Conservation (phyloP, 2,329 filamentous ascomycete genomes). For the Beauveria australis region DNA sequence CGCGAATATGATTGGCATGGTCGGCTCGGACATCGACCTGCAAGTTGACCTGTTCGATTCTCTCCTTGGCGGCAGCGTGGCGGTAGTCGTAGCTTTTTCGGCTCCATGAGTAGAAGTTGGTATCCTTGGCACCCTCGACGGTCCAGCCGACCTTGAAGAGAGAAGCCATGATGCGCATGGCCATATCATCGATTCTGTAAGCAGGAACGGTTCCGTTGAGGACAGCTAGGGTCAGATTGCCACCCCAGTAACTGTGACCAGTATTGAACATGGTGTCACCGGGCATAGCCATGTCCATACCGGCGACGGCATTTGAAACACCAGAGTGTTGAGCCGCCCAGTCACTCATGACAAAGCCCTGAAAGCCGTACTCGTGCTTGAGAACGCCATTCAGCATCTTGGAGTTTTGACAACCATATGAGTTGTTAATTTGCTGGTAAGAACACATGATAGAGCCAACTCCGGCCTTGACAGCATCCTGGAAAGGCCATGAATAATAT, state of each 20-base stretch:
- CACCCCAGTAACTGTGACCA: constrained; percentile 69
- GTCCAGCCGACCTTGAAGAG: constrained; percentile 59
- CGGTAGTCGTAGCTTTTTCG: constrained; percentile 63
- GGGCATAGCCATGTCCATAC: constrained; percentile 83
- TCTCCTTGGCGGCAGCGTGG: constrained; percentile 54
- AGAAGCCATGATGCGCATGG: constrained; percentile 68
- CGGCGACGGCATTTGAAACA: constrained; percentile 57
- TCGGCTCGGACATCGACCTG: constrained; percentile 77
- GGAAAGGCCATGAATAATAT: constrained; percentile 72
- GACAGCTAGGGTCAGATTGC: constrained; percentile 79
- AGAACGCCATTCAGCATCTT: constrained; percentile 66
- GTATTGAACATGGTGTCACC: constrained; percentile 72
- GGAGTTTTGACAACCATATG: constrained; percentile 71
- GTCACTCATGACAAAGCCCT: constrained; percentile 74
- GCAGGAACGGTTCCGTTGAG: constrained; percentile 83
- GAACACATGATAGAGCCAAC: constrained; percentile 58
- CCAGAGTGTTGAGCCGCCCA: constrained; percentile 71
- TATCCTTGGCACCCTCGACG: constrained; percentile 32
- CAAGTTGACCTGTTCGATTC: constrained; percentile 62
- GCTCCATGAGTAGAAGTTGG: constrained; percentile 89
- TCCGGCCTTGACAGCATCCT: constrained; percentile 60
- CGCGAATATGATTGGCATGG: constrained; percentile 65
- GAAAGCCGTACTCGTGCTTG: constrained; percentile 74
- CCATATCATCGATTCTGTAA: constrained; percentile 88
- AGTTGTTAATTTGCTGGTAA: constrained; percentile 75